Conservation (phyloP, 2,329 filamentous ascomycete species). For the Botryotinia narcissicola region DNA sequence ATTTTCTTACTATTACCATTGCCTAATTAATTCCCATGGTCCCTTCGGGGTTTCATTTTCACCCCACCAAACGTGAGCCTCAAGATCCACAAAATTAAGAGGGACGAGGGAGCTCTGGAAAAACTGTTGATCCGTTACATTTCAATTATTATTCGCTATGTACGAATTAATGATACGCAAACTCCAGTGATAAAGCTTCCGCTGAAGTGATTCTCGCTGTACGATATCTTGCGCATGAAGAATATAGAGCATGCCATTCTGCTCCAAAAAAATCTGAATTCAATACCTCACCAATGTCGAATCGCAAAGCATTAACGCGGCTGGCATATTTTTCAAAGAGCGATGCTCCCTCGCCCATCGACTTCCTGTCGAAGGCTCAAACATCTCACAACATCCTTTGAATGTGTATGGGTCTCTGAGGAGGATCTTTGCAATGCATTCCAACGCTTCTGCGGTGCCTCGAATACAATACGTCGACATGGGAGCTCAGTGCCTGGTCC, state of each 20-base stretch:
- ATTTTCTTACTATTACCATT: not conserved
- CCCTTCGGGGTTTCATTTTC: not conserved
- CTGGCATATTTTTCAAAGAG: constrained; percentile 24
- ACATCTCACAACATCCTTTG: constrained; percentile 41
- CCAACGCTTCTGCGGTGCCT: constrained; percentile 44
- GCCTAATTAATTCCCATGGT: not conserved
- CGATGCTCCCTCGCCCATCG: constrained; percentile 49
- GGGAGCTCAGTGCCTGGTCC: constrained; percentile 40
- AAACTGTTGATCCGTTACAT: constrained; percentile 2
- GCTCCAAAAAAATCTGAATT: not conserved
- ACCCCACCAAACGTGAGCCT: constrained; percentile 3
- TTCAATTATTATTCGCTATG: not conserved
- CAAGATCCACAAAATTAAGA: not conserved
- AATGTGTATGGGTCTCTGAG: constrained; percentile 60
- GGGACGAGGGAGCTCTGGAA: constrained; percentile 2
- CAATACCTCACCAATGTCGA: constrained; percentile 21
- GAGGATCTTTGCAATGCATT: constrained; percentile 52
- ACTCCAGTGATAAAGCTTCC: not conserved
- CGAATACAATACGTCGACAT: constrained; percentile 36
- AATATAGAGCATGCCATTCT: constrained; percentile 8
- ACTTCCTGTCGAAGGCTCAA: constrained; percentile 52
- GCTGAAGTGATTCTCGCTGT: not conserved
- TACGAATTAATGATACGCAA: not conserved
- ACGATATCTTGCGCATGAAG: not conserved
- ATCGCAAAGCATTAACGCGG: constrained; percentile 5